Evolutionary conservation across 768 basidiomycete species (phyloP), one percentile per base, ranked within the genome.

Genomic region (Mycena maculata): DNA sequence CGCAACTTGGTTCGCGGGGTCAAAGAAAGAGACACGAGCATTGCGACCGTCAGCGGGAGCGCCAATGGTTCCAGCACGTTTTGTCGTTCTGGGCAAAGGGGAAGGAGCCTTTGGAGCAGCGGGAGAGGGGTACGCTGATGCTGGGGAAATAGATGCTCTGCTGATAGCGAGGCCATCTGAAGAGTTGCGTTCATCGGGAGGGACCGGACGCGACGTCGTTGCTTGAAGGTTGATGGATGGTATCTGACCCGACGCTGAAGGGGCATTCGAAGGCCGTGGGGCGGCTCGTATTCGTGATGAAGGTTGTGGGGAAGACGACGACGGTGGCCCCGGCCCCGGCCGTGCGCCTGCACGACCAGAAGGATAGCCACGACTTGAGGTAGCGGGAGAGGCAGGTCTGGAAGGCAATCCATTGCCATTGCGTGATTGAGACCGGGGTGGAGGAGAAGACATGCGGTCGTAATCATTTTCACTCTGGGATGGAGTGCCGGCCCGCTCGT

Each of bases 11-110:
- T 95, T 93, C 15, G 86, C 80, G 31, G 90, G 91, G 75, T 95
- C 93, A 71, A 92, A 95, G 75, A 92, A 93, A 0, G 94, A 94
- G 23, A 96, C 86, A 27, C 92, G 87, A 27, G 89, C 87, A 68
- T 90, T 91, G 47, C 83, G 88, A 61, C 88, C 80, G 30, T 83
- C 80, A 38, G 76, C 53, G 25, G 75, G 70, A 38, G 79, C 70
- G 22, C 61, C 42, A 45, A 57, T 44, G 33, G 71, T 25, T 55
- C 62, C 65, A 39, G 25, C 28, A 22, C 70, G 62, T 25, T 65
- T 64, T 9, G 71, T 54, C 11, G 74, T 63, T 23, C 68, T 53
- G 16, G 72, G 67, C 27, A 64, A 42, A 16, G 72, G 72, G 2
- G 69, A 70, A 33, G 71, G 76, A 45, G 80, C 64, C 36, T 73